phyloP scores from a whole-genome alignment of 176 grass and related monocot species.

The Avena insularis region DNA sequence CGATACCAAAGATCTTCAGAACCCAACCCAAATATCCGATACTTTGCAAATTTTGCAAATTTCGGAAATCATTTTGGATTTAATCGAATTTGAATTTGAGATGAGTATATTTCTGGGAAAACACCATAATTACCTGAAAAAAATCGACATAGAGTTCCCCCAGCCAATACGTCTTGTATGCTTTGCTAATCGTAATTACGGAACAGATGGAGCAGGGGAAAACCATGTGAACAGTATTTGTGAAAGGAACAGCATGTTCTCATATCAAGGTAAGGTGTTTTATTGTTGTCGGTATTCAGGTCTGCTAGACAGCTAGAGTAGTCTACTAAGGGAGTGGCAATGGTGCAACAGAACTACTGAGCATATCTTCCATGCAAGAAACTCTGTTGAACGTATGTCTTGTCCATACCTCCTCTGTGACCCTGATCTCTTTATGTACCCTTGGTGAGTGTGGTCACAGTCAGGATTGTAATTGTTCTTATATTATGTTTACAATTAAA shows the following conservation, averaged over 20 bases:
- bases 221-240: neutral
- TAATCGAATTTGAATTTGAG: neutral
- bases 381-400: neutral
- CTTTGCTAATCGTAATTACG: neutral
- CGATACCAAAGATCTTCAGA: too few species aligned
- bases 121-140: neutral
- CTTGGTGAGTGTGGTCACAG: neutral
- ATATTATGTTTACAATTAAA: neutral
- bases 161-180: neutral
- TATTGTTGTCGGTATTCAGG: too few species aligned
- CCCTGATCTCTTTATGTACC: neutral
- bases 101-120: neutral
- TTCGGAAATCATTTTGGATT: neutral
- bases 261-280: neutral
- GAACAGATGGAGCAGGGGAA: neutral
- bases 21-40: too few species aligned
- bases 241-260: neutral
- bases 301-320: too few species aligned
- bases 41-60: neutral
- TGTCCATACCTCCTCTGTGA: neutral
- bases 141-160: neutral
- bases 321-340: conserved; percentile 6
- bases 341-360: neutral
- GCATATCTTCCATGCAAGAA: neutral
- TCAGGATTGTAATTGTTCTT: neutral